Conservation (phyloP, 108 stramenopile genomes). For the Halocafeteria seosinensis region DNA sequence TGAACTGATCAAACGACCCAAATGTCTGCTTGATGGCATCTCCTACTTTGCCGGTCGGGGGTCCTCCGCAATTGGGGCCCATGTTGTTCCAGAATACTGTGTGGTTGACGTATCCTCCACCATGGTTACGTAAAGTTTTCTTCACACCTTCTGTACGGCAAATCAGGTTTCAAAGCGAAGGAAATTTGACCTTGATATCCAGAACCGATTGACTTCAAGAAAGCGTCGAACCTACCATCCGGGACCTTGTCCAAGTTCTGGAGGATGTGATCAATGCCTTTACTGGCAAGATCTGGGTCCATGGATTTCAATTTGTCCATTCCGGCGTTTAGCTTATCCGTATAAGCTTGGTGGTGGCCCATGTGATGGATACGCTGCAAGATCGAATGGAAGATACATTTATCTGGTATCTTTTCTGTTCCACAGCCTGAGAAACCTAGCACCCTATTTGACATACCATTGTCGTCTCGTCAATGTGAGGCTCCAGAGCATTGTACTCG, state of each 20-base stretch:
- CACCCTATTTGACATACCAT: no score
- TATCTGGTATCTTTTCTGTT: no score
- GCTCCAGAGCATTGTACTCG: constrained; percentile 30
- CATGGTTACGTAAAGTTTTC: constrained; percentile 13
- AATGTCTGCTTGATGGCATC: constrained; percentile 14
- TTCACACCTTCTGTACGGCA: constrained; percentile 5
- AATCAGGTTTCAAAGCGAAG: no score
- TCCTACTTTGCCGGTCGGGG: constrained; percentile 6
- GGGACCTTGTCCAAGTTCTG: constrained; percentile 30
- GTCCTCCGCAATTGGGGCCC: constrained; percentile 18
- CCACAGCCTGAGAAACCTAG: no score
- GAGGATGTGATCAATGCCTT: constrained; percentile 31
- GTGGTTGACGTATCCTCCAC: constrained; percentile 37
- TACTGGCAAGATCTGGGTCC: constrained; percentile 25
- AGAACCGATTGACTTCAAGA: background rate
- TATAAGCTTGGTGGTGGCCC: constrained; percentile 11
- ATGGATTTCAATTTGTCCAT: constrained; percentile 21
- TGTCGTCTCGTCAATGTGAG: constrained; percentile 29
- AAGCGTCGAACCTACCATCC: background rate
- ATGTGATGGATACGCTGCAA: constrained; percentile 14
- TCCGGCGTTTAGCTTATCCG: constrained; percentile 19
- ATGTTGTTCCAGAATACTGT: constrained; percentile 32
- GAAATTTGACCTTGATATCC: background rate
- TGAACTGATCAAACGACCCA: constrained; percentile 21
- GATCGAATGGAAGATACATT: no score